Evolutionary conservation across 352 stramenopile species (phyloP), one percentile per base, ranked within the genome.

Genomic region (Plasmopara viticola): DNA sequence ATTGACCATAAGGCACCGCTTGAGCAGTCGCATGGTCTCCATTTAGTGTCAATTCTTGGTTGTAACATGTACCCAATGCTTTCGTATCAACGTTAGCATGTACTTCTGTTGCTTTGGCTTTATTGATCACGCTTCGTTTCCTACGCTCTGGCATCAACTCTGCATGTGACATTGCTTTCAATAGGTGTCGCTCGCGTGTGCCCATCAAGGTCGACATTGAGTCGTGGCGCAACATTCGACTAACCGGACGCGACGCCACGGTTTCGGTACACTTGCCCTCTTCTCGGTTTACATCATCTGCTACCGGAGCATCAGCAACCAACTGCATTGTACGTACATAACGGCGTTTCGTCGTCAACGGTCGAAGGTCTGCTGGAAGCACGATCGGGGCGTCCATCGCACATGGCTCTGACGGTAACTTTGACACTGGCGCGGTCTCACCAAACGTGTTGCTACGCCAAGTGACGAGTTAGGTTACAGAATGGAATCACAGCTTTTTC

Each of bases 301-400:
- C 47, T 20, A 44, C 51, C 5, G 58, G 17, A 3, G 60, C 44
- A 13, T 71, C 64, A 12, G 49, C 44, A n/a, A 80, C 64, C 37
- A 89, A 64, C 52, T 87, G 78, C 53, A 89, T 69, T 0, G 78
- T 84, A 37, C 78, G 71, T 7, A 89, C 43, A 44, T 89, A 87
- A 4, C 74, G 66, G 2, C 53, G 51, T 53, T 66, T 80, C 33
- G 54, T 42, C 17, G 69, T 52, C 6, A 86, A 58, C 6, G 78
- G 78, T 1, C 73, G 69, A 34, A 87, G 62, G 2, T 87, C 73
- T 20, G 56, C 34, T 0, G 78, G 75, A 20, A 89, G 78, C n/a
- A 53, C 56, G n/a, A 89, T 50, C 3, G 78, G 74, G 33, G 71
- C 55, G 14, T 86, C 78, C 44, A 76, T 68, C 34, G 53, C 54